Conservation (phyloP, 192 early-diverging fungal species). For the Dimargaris cristalligena region DNA sequence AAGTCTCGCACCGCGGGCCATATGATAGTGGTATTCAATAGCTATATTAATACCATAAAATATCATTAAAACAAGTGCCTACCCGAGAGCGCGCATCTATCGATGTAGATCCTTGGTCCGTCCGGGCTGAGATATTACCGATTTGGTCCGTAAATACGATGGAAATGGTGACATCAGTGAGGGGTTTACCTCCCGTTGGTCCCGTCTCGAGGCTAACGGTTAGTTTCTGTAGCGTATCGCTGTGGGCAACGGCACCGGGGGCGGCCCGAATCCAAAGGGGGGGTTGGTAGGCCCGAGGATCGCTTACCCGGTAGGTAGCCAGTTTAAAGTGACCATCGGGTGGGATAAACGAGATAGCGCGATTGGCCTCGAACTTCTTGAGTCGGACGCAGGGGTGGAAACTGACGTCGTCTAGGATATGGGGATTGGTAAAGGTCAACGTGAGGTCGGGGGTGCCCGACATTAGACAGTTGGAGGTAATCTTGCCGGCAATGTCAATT, state of each 20-base stretch:
- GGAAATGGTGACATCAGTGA: not conserved
- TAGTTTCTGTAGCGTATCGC: too few relatives aligned
- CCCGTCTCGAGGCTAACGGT: not conserved
- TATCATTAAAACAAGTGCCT: too few relatives aligned
- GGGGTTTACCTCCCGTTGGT: not conserved
- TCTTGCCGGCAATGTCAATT: conserved; percentile 63
- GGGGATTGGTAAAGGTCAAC: conserved; percentile 49
- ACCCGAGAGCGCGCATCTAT: conserved; percentile 8
- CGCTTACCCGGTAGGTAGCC: conserved; percentile 9
- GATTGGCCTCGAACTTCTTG: conserved; percentile 62
- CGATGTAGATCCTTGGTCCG: not conserved
- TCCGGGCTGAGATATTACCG: not conserved
- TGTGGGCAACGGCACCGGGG: not conserved
- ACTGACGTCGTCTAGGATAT: conserved; percentile 57
- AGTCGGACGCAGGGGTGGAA: conserved; percentile 85
- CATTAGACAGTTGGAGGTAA: conserved; percentile 56
- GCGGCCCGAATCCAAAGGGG: not conserved
- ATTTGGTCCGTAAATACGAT: not conserved
- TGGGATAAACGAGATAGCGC: conserved; percentile 75
- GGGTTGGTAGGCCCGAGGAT: not conserved
- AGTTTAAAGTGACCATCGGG: conserved; percentile 86
- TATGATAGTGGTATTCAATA: too few relatives aligned
- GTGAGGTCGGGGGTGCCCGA: conserved; percentile 88
- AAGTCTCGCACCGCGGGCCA: not conserved
- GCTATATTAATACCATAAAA: too few relatives aligned